Evolutionary conservation across 106 monocot genomes (phyloP).

Genomic region (Allium fistulosum): DNA sequence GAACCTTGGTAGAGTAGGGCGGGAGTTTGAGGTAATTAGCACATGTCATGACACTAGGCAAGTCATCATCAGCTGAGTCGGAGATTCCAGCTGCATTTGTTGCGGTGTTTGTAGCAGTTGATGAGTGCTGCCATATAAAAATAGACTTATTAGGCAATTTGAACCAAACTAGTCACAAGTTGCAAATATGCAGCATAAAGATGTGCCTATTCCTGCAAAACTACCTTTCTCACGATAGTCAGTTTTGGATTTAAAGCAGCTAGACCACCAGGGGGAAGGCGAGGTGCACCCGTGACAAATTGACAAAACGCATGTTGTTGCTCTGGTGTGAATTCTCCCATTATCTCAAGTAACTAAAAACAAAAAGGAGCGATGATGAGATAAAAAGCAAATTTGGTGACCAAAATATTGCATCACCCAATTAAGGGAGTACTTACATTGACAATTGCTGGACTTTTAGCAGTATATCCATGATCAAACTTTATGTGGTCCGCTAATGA

Average conservation of each 20-base stretch:
- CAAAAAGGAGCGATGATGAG: background rate
- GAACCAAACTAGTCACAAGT: no score
- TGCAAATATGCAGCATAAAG: no score
- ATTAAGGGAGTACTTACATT: constrained; percentile 41
- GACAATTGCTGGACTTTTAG: constrained; percentile 72
- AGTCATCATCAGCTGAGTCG: constrained; percentile 77
- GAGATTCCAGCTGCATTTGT: constrained; percentile 38
- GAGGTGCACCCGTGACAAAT: constrained; percentile 95
- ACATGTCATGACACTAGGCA: constrained; percentile 99
- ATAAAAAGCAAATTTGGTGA: no score
- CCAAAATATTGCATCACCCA: no score
- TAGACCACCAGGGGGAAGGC: constrained; percentile 89
- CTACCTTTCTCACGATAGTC: constrained; percentile 98
- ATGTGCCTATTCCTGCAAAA: background rate
- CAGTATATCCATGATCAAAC: constrained; percentile 96
- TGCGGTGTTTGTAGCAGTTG: constrained; percentile 29
- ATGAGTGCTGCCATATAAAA: constrained; percentile 51
- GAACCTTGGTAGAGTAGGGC: constrained; percentile 94
- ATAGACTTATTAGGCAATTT: no score
- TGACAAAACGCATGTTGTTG: constrained; percentile 91
- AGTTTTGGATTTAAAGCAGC: constrained; percentile 88
- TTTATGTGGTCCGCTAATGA: constrained; percentile 86
- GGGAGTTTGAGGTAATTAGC: constrained; percentile 98
- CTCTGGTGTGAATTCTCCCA: constrained; percentile 80
- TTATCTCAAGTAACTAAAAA: constrained; percentile 83